Base-by-base conservation (phyloP, 2,329 filamentous ascomycete species). In the Tolypocladium ovalisporum region DNA sequence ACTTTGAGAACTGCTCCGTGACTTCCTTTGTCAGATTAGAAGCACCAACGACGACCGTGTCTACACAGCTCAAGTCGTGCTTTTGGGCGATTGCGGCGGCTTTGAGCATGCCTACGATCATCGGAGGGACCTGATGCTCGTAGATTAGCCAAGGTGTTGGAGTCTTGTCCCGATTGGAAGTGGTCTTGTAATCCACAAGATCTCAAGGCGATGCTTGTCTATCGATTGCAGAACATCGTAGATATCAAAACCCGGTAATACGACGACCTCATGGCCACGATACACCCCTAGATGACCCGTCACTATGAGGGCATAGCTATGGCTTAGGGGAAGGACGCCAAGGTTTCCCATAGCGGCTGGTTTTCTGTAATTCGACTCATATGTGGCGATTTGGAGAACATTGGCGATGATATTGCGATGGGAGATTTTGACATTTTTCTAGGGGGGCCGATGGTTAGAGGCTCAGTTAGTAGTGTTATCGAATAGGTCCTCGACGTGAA, bases 361-460 rank as follows among this genome's bases (percentile, higher is more conserved):
- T 2, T 27, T 12, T 19, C 52, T 42, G 27, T 54, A 39, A 15
- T 37, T 54, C 2, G 64, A 71, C 56, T 65, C 65, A 56, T 68
- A 83, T 1, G 76, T 72, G 4, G 66, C 63, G 42, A 86, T 75
- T 67, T 90, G 88, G 54, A 90, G 66, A 0, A 81, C 78, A 65
- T 91, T 91, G 39, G 86, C 81, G 53, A 91, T 90, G 19, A 90
- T 82, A 63, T 90, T 91, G 34, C 76, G 75, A 68, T 91, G 88
- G 6, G 86, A 84, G 54, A 91, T 87, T 84, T 88, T 90, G 32
- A 90, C 88, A 54, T 85, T 87, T 84, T 89, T 89, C 83, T 87
- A 17, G 3, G 17, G 12, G 44, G 5, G 13, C 13, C 19, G 22
- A 22, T 4, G 32, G 10, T 34, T 13, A 51, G 29, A 34, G 10